Base-by-base conservation (phyloP, 441 rosid genomes). In the Capsella rubella region DNA sequence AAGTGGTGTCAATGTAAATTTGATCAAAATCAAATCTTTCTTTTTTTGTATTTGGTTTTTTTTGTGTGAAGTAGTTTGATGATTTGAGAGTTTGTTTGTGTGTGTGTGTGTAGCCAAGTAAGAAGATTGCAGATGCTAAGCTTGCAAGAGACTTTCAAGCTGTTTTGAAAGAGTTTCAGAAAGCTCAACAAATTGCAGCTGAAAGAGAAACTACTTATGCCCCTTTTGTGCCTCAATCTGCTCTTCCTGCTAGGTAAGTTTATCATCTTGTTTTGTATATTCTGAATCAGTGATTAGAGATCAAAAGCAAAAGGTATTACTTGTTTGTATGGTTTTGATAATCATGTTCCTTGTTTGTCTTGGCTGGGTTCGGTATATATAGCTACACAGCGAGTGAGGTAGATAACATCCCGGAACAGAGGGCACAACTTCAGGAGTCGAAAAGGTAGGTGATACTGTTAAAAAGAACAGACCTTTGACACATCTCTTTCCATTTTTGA, bases 141-240 rank as follows among this genome's bases (percentile, higher is more conserved):
- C 97, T 94, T 67, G 99, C 96, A 34, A 94, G 90, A 75, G 99
- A 94, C 78, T 92, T 92, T 83, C 92, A 94, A 84, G 89, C 90
- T 16, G 99, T 94, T 62, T 74, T 94, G 65, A 92, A 81, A 79
- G 98, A 93, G 84, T 93, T 91, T 82, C 98, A 93, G 84, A 93
- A 94, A 83, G 97, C 97, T 74, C 96, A 94, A 49, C 87, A 91
- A 80, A 90, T 90, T 3, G 91, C 97, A 7, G 97, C 97, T 53
- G 94, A 94, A 84, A 81, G 97, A 67, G 99, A 94, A 88, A 88
- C 94, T 1, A 84, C 96, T 1, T 94, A 94, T 71, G 66, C 96
- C 52, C 98, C 97, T 54, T 90, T 89, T 72, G 85, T 87, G 69
- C 88, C 92, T 67, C 93, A 85, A 67, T 82, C 90, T 14, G 69